Percentiles rank a stretch among this genome's conserved stretches.
Conservation (phyloP, 306 rosid species). For the Cucurbita argyrosperma region DNA sequence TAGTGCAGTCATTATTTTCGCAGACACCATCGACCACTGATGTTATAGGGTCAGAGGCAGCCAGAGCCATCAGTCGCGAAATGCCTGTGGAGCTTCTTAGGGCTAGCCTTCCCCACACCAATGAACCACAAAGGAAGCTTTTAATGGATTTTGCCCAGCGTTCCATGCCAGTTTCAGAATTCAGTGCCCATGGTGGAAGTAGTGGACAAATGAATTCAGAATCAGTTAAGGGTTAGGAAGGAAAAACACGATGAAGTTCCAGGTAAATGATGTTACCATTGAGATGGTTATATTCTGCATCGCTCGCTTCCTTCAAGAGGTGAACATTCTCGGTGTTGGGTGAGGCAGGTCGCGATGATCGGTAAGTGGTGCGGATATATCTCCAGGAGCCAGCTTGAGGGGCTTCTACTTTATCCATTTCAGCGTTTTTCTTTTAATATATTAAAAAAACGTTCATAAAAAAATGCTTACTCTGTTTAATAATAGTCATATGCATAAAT, state of each 20-base stretch:
- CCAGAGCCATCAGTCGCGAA: constrained; percentile 60
- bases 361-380: neutral
- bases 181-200: constrained; percentile 26
- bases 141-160: constrained; percentile 77
- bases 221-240: constrained; percentile 36
- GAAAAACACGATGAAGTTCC: neutral
- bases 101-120: constrained; percentile 91
- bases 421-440: constrained; percentile 7
- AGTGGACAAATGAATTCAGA: constrained; percentile 60
- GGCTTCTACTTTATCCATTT: neutral
- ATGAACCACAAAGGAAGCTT: constrained; percentile 62
- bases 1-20: constrained; percentile 48
- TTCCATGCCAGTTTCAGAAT: constrained; percentile 55
- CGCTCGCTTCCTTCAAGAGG: neutral
- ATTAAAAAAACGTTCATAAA: constrained; percentile 10
- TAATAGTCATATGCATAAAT: constrained; percentile 18
- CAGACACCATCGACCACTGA: constrained; percentile 44
- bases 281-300: neutral
- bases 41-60: constrained; percentile 48
- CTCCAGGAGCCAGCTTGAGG: neutral
- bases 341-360: neutral
- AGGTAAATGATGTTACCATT: neutral
- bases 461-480: constrained; percentile 12
- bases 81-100: constrained; percentile 95
- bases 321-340: neutral